Evolutionary conservation across 2,329 filamentous ascomycete species (phyloP), one percentile per base, ranked within the genome.

Genomic region (Ophiocordyceps camponoti-saundersi): DNA sequence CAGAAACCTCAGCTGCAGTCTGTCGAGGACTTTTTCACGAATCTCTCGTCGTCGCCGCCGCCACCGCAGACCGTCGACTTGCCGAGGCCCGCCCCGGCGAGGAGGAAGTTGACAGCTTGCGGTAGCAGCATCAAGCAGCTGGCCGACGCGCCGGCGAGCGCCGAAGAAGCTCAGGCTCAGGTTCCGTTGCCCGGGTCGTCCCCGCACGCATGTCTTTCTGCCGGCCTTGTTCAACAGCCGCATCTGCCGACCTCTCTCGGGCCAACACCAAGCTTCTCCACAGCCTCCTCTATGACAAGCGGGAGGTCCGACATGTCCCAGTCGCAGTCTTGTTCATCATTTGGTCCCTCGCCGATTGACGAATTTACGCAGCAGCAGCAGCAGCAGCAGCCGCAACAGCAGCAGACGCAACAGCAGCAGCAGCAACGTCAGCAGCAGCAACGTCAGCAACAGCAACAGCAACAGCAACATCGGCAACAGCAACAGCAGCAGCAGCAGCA

Each of bases 1-100:
- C 85, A 95, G 56, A 89, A 90, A 59, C 79, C 85, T 3, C 85
- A 94, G 59, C 69, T 95, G n/a, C 85, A 92, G 57, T 94, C 86
- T 4, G 88, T 95, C 0, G 89, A 95, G 57, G 88, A 96, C 54
- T 95, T 93, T 65, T 90, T 96, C 59, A 84, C 85, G 6, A 85
- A 80, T 44, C 68, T 94, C 36, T 84, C 81, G 1, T 81, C 83
- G 23, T 73, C 77, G 52, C 65, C 58, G 62, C 65, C 45, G 68
- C 79, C 15, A 56, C 53, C 21, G 56, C 52, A 16, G 57, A 56
- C 53, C 20, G 56, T 52, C n/a, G 57, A 58, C 29, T 48, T 44
- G 34, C 29, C 52, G 30, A 55, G 58, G 34, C 52, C 49, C 6
- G 47, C 50, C 15, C 48, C 52, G 2, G 41, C 50, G 13, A 68